These are phyloP conservation scores for Exophiala spinifera DNA, from an alignment of 2,329 filamentous ascomycete genomes.

Conservation along the genomic window DNA sequence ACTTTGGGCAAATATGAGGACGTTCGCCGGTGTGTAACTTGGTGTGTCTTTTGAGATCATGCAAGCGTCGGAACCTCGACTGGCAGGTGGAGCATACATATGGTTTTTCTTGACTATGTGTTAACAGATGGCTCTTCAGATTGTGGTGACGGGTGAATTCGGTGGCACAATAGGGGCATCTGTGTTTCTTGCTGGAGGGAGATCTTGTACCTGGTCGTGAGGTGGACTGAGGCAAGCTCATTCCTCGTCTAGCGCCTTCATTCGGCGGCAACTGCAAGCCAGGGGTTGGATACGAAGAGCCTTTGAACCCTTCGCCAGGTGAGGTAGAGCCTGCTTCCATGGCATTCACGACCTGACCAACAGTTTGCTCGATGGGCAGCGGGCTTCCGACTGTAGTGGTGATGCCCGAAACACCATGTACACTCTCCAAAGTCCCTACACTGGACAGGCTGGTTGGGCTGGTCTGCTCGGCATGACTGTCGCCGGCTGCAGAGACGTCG, in stretches of 20 bases:
- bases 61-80: slow-evolving; percentile 84
- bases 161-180: slow-evolving; percentile 92
- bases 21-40: slow-evolving; percentile 97
- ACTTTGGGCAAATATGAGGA: slow-evolving; percentile 91
- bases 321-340: slow-evolving; percentile 39
- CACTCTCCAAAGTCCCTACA: slow-evolving; percentile 52
- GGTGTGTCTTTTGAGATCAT: slow-evolving; percentile 92
- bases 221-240: slow-evolving; percentile 57
- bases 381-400: slow-evolving; percentile 49
- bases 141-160: slow-evolving; percentile 98
- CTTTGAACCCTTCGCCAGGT: slow-evolving; percentile 48
- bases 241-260: slow-evolving; percentile 53
- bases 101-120: slow-evolving; percentile 97
- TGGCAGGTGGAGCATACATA: slow-evolving; percentile 92
- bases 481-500: slow-evolving; percentile 35
- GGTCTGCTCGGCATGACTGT: slow-evolving; percentile 45
- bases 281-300: slow-evolving; percentile 65
- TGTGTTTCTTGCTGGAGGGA: slow-evolving; percentile 82
- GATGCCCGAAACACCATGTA: slow-evolving; percentile 49
- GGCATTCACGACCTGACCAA: slow-evolving; percentile 36
- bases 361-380: slow-evolving; percentile 44
- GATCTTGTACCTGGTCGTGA: slow-evolving; percentile 62
- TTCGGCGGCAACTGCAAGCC: slow-evolving; percentile 46
- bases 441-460: slow-evolving; percentile 54
- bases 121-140: slow-evolving; percentile 92